Base-by-base conservation (phyloP, 2,329 filamentous ascomycete species). In the Plenodomus biglobosus region DNA sequence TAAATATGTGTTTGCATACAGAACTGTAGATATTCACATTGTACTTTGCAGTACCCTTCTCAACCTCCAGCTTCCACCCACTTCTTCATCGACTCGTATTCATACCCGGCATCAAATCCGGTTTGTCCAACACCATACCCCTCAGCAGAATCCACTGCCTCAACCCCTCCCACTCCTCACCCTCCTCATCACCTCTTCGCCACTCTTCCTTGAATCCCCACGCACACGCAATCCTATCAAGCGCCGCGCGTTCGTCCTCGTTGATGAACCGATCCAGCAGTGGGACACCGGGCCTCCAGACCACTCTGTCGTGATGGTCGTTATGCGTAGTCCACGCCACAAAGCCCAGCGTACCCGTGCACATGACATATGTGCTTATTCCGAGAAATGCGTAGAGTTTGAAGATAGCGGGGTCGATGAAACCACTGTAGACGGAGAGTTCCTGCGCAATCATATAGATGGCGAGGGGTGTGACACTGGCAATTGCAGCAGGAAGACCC, bases 41-140 rank as follows among this genome's bases (percentile, higher is more conserved):
- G 22, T 24, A n/a, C n/a, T n/a, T n/a, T n/a, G n/a, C n/a, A n/a
- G n/a, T n/a, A n/a, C n/a, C n/a, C n/a, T n/a, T n/a, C n/a, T n/a
- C n/a, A n/a, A n/a, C 11, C 22, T 24, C 22, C 22, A 5, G 5
- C 5, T 24, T 24, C 22, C n/a, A 41, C 36, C 41, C 18, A 42
- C 38, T 22, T 20, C 10, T 30, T 40, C 48, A 52, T 38, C 47
- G 34, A 24, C 38, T 46, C 21, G 64, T 53, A 46, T 89, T 80
- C 91, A 96, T 96, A 16, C 92, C 94, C 58, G 90, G 86, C 89
- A 97, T 92, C 63, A 96, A 80, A 68, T 92, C 88, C 15, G 90
- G 86, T 57, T 86, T 85, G 73, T 99, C 94, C 43, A 99, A 76
- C 58, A 95, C 81, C 92, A 97, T 96, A 21, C 88, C 87, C 66